A percentile compares a stretch with the other conserved stretches of the same genome.
Evolutionary conservation across 2,329 filamentous ascomycete genomes (phyloP).

Genomic region (Penicillium sp.): DNA sequence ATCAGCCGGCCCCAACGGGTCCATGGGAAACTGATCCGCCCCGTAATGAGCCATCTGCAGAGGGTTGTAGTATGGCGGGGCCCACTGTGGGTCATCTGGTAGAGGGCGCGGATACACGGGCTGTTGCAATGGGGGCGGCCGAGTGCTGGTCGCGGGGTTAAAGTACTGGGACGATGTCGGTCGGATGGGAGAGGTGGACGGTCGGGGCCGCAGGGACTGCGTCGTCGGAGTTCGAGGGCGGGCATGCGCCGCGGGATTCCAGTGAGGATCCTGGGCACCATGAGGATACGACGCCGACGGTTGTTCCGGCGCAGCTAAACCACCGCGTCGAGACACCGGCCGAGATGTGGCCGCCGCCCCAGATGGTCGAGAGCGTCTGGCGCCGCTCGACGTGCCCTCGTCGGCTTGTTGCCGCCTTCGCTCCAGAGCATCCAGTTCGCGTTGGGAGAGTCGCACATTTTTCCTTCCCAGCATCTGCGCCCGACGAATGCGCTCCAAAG

Average conservation of each 20-base stretch:
- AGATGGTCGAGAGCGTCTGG: constrained; percentile 16
- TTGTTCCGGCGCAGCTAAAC: constrained; percentile 10
- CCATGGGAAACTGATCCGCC: constrained; percentile 26
- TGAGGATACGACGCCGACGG: constrained; percentile 27
- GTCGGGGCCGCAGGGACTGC: constrained; percentile 34
- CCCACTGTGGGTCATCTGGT: constrained; percentile 46
- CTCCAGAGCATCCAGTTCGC: constrained; percentile 76
- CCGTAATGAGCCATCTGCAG: constrained; percentile 25
- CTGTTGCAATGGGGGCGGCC: constrained; percentile 33
- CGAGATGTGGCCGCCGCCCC: constrained; percentile 18
- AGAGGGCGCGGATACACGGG: constrained; percentile 36
- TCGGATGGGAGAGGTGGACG: constrained; percentile 32
- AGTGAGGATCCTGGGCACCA: constrained; percentile 39
- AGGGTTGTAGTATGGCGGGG: constrained; percentile 29
- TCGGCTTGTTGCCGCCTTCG: constrained; percentile 55
- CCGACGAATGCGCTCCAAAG: constrained; percentile 70
- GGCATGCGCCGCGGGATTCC: constrained; percentile 40
- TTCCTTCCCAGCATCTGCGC: constrained; percentile 69
- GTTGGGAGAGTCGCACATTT: constrained; percentile 72
- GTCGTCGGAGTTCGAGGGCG: constrained; percentile 42
- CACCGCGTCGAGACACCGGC: constrained; percentile 18
- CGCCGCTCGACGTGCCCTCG: constrained; percentile 11
- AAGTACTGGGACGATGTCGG: constrained; percentile 27
- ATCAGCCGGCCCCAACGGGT: constrained; percentile 28
- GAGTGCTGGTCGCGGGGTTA: constrained; percentile 33